Conservation (phyloP, 768 basidiomycete species). For the Pleurotus pulmonarius region DNA sequence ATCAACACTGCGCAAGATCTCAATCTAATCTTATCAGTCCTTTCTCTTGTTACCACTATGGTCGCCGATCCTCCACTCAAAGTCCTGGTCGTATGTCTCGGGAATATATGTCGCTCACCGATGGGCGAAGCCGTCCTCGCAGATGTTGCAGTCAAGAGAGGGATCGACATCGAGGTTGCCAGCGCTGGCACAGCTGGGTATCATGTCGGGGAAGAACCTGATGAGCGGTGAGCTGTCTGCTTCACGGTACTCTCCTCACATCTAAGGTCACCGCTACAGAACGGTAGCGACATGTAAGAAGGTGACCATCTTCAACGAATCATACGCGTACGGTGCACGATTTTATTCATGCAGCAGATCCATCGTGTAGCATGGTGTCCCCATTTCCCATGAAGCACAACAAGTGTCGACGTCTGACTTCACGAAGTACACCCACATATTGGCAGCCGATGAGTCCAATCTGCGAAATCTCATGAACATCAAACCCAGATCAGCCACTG, state of each 20-base stretch:
- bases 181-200: conserved; percentile 85
- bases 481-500: conserved; percentile 47
- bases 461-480: conserved; percentile 56
- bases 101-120: conserved; percentile 87
- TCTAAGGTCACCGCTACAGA: conserved; percentile 21
- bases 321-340: background rate
- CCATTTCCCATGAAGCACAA: conserved; percentile 68
- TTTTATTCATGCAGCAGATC: background rate
- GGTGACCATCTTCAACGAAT: conserved; percentile 31
- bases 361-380: conserved; percentile 58
- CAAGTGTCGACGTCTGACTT: conserved; percentile 69
- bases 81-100: conserved; percentile 72
- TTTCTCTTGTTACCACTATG: background rate
- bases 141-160: conserved; percentile 63
- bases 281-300: conserved; percentile 69
- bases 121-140: conserved; percentile 88
- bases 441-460: conserved; percentile 82
- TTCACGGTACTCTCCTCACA: conserved; percentile 1
- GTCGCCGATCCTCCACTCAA: conserved; percentile 29
- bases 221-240: conserved; percentile 54
- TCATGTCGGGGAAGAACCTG: conserved; percentile 81
- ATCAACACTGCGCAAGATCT: background rate
- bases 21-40: conserved; percentile 1
- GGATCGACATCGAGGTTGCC: conserved; percentile 67
- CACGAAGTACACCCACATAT: conserved; percentile 72